These are phyloP conservation scores for Fimicolochytrium jonesii DNA, from an alignment of 192 early-diverging fungal species.

Conservation along the genomic window DNA sequence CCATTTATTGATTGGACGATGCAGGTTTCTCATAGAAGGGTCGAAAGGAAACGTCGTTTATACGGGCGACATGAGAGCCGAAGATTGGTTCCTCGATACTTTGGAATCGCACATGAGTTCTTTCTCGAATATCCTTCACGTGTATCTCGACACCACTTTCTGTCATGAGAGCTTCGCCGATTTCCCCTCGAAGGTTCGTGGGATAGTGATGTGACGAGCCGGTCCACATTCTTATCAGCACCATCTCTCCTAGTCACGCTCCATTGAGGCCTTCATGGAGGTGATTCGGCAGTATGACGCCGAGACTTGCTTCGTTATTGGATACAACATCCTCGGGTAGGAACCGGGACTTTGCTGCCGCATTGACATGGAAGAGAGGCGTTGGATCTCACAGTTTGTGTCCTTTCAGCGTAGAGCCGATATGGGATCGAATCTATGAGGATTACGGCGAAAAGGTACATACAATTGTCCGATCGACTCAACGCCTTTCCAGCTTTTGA, in stretches of 20 bases:
- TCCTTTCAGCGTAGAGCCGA: slow-evolving; percentile 25
- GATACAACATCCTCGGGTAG: slow-evolving; percentile 45
- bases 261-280: background rate
- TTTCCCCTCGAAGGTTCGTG: slow-evolving; percentile 38
- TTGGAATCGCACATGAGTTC: too few species aligned
- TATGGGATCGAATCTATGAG: slow-evolving; percentile 39
- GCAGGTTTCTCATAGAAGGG: slow-evolving; percentile 34
- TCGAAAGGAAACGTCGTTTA: slow-evolving; percentile 29
- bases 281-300: slow-evolving; percentile 16
- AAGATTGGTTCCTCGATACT: slow-evolving; percentile 25
- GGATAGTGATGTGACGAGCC: slow-evolving; percentile 28
- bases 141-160: slow-evolving; percentile 52
- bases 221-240: background rate
- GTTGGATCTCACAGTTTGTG: too few species aligned
- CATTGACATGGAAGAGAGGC: too few species aligned
- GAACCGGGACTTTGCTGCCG: too few species aligned
- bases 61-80: slow-evolving; percentile 39
- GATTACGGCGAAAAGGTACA: slow-evolving; percentile 39
- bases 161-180: slow-evolving; percentile 27
- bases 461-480: background rate
- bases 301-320: slow-evolving; percentile 35
- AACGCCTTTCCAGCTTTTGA: background rate
- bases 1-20: background rate
- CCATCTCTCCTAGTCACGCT: background rate
- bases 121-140: too few species aligned